Evolutionary conservation across 148 eudicot genomes (phyloP).

Genomic region (Mesembryanthemum crystallinum): DNA sequence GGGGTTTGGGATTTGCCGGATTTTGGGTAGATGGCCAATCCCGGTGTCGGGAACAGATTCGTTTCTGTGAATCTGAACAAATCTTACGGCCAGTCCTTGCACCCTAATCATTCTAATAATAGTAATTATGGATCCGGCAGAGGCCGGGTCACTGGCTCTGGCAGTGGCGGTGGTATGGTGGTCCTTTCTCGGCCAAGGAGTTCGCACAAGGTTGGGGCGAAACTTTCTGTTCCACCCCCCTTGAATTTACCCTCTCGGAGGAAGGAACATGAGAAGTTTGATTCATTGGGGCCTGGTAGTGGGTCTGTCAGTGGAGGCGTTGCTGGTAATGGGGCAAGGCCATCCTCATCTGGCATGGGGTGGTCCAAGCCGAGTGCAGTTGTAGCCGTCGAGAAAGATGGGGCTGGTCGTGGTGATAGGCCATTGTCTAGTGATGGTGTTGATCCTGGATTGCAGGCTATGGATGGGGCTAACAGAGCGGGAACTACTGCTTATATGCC

Average conservation of each 20-base stretch:
- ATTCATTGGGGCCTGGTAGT: conserved; percentile 60
- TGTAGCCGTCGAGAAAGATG: conserved; percentile 49
- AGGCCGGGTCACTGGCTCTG: conserved; percentile 34
- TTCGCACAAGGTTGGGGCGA: conserved; percentile 62
- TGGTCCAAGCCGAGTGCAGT: conserved; percentile 75
- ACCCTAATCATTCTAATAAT: conserved; percentile 33
- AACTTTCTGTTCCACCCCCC: conserved; percentile 98
- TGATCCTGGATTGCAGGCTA: conserved; percentile 23
- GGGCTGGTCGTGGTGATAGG: conserved; percentile 25
- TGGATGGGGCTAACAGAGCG: conserved; percentile 35
- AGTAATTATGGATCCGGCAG: conserved; percentile 53
- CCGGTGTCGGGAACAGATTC: conserved; percentile 64
- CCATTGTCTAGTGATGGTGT: conserved; percentile 35
- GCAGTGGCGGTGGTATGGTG: conserved; percentile 74
- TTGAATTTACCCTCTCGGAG: conserved; percentile 93
- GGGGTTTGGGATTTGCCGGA: conserved; percentile 34
- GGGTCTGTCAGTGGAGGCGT: conserved; percentile 45
- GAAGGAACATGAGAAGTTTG: conserved; percentile 89
- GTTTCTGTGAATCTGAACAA: conserved; percentile 85
- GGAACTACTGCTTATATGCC: conserved; percentile 48
- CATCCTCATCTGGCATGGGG: conserved; percentile 62
- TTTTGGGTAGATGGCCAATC: conserved; percentile 72
- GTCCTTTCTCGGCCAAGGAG: conserved; percentile 70
- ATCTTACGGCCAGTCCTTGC: conserved; percentile 69
- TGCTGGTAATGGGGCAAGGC: conserved; percentile 63